Percentiles rank a stretch among this genome's conserved stretches.
Evolutionary conservation across 2,329 filamentous ascomycete genomes (phyloP).

Genomic region (Botrytis aclada): DNA sequence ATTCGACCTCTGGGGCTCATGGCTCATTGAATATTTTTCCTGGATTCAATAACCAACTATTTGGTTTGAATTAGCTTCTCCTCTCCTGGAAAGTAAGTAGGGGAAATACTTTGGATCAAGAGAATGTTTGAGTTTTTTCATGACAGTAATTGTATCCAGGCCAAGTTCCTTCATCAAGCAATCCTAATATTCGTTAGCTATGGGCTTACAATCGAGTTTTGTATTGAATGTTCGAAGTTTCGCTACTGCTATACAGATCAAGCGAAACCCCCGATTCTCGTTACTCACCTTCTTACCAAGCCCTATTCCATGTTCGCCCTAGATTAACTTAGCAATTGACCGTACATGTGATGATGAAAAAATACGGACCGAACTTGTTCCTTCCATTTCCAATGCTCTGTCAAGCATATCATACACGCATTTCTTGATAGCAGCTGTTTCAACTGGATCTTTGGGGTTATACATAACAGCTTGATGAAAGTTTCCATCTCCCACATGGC

Average conservation of each 20-base stretch:
- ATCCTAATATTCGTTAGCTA: neutral
- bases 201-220: neutral
- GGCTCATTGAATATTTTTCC: slow-evolving; percentile 28
- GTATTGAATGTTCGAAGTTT: neutral
- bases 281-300: slow-evolving; percentile 74
- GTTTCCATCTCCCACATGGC: slow-evolving; percentile 88
- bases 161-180: slow-evolving; percentile 62
- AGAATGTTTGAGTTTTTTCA: slow-evolving; percentile 75
- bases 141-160: slow-evolving; percentile 72
- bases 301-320: slow-evolving; percentile 78
- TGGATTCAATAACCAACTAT: slow-evolving; percentile 78
- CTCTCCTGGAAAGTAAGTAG: neutral
- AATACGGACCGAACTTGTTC: slow-evolving; percentile 65
- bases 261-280: neutral
- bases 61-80: neutral
- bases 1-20: neutral
- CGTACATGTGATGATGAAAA: neutral
- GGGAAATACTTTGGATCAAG: slow-evolving; percentile 61
- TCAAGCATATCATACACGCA: slow-evolving; percentile 86
- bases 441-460: slow-evolving; percentile 63
- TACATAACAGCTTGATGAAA: slow-evolving; percentile 93
- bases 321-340: slow-evolving; percentile 19
- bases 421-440: slow-evolving; percentile 69
- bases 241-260: slow-evolving; percentile 47
- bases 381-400: slow-evolving; percentile 85